Base-by-base conservation (phyloP, 2,329 filamentous ascomycete species). In the Pseudocercospora musae region DNA sequence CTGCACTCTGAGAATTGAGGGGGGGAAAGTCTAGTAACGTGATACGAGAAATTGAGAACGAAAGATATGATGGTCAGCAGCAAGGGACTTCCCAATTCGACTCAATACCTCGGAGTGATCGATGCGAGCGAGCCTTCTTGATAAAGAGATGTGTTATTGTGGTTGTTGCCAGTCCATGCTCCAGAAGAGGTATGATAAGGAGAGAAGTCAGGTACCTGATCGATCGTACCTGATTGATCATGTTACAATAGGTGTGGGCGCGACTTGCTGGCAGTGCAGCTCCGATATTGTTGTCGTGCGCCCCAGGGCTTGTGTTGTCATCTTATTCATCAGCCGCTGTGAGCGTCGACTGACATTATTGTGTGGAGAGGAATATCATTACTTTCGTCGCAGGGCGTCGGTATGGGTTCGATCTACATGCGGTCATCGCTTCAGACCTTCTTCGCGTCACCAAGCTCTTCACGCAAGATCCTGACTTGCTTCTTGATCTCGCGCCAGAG, bases 401-500 rank as follows among this genome's bases (percentile, higher is more conserved):
- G n/a, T 33, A 33, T 15, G 31, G 31, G 9, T 5, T 11, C 2
- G 10, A 18, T 37, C 33, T 37, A 37, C 13, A 21, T 29, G 48
- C n/a, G 50, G 15, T 50, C 23, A 58, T 60, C 57, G 54, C 57
- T 54, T 60, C 20, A 27, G 33, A 37, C 49, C 56, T 13, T n/a
- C n/a, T 69, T 69, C 31, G 70, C 69, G 11, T 70, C 67, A 10
- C 67, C 81, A 77, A 89, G 82, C 23, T 88, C 85, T 59, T 86
- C 82, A 46, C 85, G 81, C 31, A 89, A 74, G 37, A 84, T 82
- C 60, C 82, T 78, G 59, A 89, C 78, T 74, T 89, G 86, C 71
- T 83, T 85, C 79, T 86, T 84, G 64, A 89, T 84, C 71, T 86
- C 83, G 3, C 81, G 77, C 85, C 85, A 88, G 48, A 89, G 73